These are phyloP conservation scores for Amanita polypyramis DNA, from an alignment of 768 basidiomycete genomes.

Conservation along the genomic window DNA sequence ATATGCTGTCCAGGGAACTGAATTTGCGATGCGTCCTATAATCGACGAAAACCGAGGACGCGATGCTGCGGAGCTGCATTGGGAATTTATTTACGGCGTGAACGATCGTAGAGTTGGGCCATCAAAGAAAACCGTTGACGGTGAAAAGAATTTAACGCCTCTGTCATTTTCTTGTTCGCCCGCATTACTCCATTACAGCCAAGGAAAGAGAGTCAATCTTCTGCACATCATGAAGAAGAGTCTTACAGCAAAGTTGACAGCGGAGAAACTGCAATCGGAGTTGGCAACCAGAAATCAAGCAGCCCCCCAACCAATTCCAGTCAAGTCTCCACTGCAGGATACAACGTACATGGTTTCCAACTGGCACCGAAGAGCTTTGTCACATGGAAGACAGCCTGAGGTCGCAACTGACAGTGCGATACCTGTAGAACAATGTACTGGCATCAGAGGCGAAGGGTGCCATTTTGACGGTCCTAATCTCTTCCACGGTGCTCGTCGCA, in stretches of 20 bases:
- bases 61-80: conserved; percentile 36
- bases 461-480: conserved; percentile 5
- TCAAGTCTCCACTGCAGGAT: not conserved
- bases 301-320: not conserved
- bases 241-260: conserved; percentile 50
- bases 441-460: conserved; percentile 8
- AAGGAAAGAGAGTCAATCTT: conserved; percentile 57
- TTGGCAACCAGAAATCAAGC: not conserved
- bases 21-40: conserved; percentile 27
- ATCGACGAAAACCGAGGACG: conserved; percentile 12
- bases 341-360: conserved; percentile 7
- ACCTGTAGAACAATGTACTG: not conserved
- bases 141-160: conserved; percentile 67
- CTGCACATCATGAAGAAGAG: conserved; percentile 68
- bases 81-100: conserved; percentile 78
- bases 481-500: conserved; percentile 17
- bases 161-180: conserved; percentile 71
- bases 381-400: conserved; percentile 12
- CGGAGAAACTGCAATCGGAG: conserved; percentile 45
- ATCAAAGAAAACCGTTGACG: conserved; percentile 37
- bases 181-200: conserved; percentile 45
- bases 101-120: conserved; percentile 41
- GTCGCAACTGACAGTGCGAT: not conserved
- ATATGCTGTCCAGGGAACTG: conserved; percentile 62
- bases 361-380: conserved; percentile 20